phyloP scores from a whole-genome alignment of 345 rosid genomes.

The Eucalyptus marginata region DNA sequence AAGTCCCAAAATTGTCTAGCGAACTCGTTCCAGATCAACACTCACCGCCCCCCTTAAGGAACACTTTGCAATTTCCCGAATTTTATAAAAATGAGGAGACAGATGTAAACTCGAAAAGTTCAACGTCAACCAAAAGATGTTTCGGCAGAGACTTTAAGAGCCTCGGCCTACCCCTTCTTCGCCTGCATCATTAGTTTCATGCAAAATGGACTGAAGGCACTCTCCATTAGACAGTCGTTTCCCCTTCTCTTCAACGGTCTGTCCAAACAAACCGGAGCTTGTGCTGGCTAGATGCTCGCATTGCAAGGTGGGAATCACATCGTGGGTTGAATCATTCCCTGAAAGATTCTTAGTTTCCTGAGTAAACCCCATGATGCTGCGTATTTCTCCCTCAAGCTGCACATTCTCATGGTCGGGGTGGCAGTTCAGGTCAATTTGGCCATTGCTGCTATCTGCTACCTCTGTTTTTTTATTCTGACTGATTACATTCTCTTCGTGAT shows the following conservation, averaged over 20 bases:
- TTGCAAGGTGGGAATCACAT: slow-evolving; percentile 2
- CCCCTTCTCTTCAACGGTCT: slow-evolving; percentile 2
- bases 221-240: slow-evolving; percentile 25
- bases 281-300: slow-evolving; percentile 9
- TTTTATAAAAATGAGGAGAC: neutral
- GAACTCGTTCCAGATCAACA: neutral
- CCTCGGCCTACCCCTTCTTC: neutral
- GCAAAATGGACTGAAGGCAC: neutral
- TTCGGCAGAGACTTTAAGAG: neutral
- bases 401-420: slow-evolving; percentile 32
- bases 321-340: slow-evolving; percentile 6
- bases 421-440: slow-evolving; percentile 45
- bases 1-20: neutral
- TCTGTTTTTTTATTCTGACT: slow-evolving; percentile 6
- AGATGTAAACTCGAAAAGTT: neutral
- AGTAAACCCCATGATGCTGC: slow-evolving; percentile 6
- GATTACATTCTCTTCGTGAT: slow-evolving; percentile 16
- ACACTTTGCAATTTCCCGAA: neutral
- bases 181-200: neutral
- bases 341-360: neutral
- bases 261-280: slow-evolving; percentile 2
- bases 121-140: neutral
- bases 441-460: slow-evolving; percentile 21
- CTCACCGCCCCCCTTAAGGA: neutral
- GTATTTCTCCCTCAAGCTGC: slow-evolving; percentile 1